Percentiles rank a stretch among this genome's conserved stretches.
Conservation (phyloP, 2,329 filamentous ascomycete species). For the Erysiphe pisi region DNA sequence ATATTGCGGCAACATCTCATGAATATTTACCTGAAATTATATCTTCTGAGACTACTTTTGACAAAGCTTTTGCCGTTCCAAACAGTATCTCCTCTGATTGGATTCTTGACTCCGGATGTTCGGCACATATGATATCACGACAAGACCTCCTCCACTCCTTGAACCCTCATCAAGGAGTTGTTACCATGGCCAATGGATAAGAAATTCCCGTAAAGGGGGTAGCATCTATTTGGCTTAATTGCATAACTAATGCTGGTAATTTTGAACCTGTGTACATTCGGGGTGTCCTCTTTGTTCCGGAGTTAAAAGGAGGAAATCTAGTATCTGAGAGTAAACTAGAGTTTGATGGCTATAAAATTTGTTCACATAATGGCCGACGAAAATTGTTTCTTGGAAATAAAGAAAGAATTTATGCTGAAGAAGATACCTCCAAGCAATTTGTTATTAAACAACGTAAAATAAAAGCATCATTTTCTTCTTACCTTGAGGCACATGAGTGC, state of each 20-base stretch:
- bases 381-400: not conserved
- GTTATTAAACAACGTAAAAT: not conserved
- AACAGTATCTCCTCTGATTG: no score
- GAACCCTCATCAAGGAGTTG: not conserved
- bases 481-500: conserved; percentile 16
- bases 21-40: no score
- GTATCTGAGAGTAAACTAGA: no score
- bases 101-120: conserved; percentile 24
- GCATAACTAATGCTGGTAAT: not conserved
- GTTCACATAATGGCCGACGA: no score
- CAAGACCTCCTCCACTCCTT: conserved; percentile 2
- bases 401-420: not conserved
- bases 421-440: conserved; percentile 1
- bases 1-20: no score
- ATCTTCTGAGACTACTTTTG: no score
- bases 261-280: no score
- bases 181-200: not conserved
- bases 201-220: not conserved
- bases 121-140: conserved; percentile 12
- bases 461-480: not conserved
- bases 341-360: no score
- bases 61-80: no score
- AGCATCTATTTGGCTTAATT: not conserved
- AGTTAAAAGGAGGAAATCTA: no score
- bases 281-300: no score